A percentile compares a stretch with the other conserved stretches of the same genome.
Conservation (phyloP, 345 rosid genomes). For the Turnera subulata region DNA sequence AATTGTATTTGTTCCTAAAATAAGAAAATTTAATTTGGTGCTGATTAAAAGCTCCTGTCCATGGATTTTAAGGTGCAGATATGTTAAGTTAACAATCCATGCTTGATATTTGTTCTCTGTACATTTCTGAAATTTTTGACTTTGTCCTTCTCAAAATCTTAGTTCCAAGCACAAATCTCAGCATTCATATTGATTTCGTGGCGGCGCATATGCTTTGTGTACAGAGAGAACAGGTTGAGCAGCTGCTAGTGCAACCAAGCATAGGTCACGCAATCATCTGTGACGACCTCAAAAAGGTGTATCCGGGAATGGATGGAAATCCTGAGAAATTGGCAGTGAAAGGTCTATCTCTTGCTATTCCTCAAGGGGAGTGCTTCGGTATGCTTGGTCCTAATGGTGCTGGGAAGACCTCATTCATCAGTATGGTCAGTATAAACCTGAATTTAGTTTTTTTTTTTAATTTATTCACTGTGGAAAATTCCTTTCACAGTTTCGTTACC, state of each 20-base stretch:
- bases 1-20: no score
- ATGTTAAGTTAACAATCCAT: no score
- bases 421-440: conserved; percentile 55
- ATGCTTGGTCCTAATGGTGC: conserved; percentile 99
- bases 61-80: no score
- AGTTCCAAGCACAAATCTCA: no score
- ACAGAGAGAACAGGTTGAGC: conserved; percentile 77
- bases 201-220: not conserved
- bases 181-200: no score
- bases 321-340: conserved; percentile 80
- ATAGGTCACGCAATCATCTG: conserved; percentile 57
- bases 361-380: conserved; percentile 93
- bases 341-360: conserved; percentile 87
- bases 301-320: conserved; percentile 90
- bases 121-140: no score
- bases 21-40: not conserved
- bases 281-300: conserved; percentile 69
- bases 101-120: no score
- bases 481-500: no score
- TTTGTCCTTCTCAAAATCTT: no score
- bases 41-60: no score
- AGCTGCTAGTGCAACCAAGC: conserved; percentile 51
- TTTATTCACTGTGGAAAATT: no score
- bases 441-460: no score
- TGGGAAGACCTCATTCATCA: conserved; percentile 91